phyloP scores from a whole-genome alignment of 305 asterid species.

The Andrographis paniculata region DNA sequence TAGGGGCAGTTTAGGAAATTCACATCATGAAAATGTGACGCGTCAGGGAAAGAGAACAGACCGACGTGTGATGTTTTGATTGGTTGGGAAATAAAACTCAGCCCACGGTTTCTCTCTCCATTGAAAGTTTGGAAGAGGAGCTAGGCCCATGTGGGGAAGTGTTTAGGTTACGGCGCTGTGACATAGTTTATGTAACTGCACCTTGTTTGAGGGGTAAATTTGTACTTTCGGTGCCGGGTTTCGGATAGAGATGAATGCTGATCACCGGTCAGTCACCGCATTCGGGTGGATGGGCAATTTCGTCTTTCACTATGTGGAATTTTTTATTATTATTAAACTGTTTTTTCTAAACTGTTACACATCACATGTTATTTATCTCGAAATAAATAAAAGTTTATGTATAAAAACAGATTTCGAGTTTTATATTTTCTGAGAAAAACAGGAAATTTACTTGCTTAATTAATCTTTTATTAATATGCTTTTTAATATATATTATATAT shows the following conservation, averaged over 20 bases:
- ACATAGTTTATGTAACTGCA: too few species aligned
- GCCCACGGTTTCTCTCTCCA: background rate
- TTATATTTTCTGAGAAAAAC: too few species aligned
- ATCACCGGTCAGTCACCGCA: too few species aligned
- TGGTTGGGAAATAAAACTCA: background rate
- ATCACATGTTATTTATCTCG: too few species aligned
- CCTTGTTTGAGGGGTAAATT: background rate
- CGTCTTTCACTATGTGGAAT: background rate
- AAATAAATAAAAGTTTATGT: too few species aligned
- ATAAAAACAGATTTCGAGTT: too few species aligned
- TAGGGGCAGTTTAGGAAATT: background rate
- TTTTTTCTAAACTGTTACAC: too few species aligned
- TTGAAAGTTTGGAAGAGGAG: background rate
- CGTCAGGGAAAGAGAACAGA: background rate
- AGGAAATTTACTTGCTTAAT: too few species aligned
- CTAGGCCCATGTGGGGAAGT: background rate
- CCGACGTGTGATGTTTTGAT: background rate
- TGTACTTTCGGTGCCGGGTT: background rate
- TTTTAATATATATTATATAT: too few species aligned
- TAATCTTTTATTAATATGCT: too few species aligned
- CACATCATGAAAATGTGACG: slow-evolving; percentile 10
- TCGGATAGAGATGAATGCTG: background rate
- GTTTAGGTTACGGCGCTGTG: too few species aligned
- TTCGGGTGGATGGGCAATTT: background rate
- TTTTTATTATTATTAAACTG: too few species aligned